Evolutionary conservation across 1,284 basidiomycete genomes (phyloP).

Genomic region (Trichosporon inkin): DNA sequence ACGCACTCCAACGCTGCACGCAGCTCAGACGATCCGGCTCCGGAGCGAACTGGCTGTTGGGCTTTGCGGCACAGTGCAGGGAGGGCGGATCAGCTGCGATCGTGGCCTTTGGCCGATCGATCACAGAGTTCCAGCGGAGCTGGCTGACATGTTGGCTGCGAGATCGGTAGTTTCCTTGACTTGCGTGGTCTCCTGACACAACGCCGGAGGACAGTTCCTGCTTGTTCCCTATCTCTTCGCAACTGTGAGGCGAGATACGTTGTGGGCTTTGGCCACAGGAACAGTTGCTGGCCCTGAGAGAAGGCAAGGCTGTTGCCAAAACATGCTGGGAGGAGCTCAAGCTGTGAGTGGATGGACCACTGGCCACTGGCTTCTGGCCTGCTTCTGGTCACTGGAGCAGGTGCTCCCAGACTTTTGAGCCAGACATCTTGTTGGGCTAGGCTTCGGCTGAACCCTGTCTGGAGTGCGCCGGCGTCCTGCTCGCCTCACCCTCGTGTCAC

Average conservation of each 20-base stretch:
- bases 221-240: too few species aligned
- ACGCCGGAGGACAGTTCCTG: too few species aligned
- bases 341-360: neutral
- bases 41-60: too few species aligned
- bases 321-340: neutral
- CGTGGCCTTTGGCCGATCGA: neutral
- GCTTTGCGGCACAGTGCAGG: too few species aligned
- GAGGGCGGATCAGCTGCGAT: neutral
- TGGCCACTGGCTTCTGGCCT: neutral
- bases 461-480: neutral
- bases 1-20: neutral
- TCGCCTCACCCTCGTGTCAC: neutral
- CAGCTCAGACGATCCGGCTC: neutral
- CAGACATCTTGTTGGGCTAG: too few species aligned
- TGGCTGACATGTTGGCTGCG: neutral
- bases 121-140: neutral
- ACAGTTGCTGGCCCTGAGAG: too few species aligned
- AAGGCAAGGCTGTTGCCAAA: neutral
- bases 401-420: too few species aligned
- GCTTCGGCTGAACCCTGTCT: neutral
- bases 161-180: neutral
- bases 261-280: too few species aligned
- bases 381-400: too few species aligned
- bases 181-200: slow-evolving; percentile 1
- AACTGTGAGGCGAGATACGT: too few species aligned